Conservation (phyloP, 495 filamentous ascomycete species). For the Beverwykella pulmonaria region DNA sequence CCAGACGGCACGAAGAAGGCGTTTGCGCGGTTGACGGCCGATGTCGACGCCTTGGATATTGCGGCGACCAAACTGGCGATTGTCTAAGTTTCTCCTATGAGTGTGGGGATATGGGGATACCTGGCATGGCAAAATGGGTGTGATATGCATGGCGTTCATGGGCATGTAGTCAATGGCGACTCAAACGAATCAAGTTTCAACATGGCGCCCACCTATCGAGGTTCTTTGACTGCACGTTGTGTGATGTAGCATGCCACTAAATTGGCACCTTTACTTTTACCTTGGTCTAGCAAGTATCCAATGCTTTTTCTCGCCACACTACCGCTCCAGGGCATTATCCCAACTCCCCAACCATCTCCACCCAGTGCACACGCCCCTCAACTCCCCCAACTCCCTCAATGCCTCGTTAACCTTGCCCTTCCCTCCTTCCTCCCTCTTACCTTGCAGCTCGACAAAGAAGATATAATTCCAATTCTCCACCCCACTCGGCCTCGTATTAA, state of each 20-base stretch:
- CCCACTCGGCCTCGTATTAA: conserved; percentile 81
- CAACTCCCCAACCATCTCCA: conserved; percentile 48
- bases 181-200: conserved; percentile 27
- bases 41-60: conserved; percentile 98
- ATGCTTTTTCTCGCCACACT: neutral
- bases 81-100: conserved; percentile 60
- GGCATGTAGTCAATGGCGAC: conserved; percentile 26
- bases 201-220: conserved; percentile 21
- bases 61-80: conserved; percentile 98
- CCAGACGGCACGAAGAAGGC: conserved; percentile 99
- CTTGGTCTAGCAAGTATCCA: no score
- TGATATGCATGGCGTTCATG: conserved; percentile 36
- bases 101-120: neutral
- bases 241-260: neutral
- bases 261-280: no score
- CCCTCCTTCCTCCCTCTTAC: conserved; percentile 50
- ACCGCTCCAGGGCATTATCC: conserved; percentile 1
- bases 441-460: conserved; percentile 90
- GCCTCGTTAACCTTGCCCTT: conserved; percentile 54
- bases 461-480: conserved; percentile 83
- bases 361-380: conserved; percentile 35
- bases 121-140: conserved; percentile 11
- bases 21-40: conserved; percentile 87
- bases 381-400: conserved; percentile 47
- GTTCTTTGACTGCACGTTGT: conserved; percentile 1